Evolutionary conservation across 202 grass and related monocot species (phyloP), one percentile per base, ranked within the genome.

Genomic region (Brachypodium distachyon): DNA sequence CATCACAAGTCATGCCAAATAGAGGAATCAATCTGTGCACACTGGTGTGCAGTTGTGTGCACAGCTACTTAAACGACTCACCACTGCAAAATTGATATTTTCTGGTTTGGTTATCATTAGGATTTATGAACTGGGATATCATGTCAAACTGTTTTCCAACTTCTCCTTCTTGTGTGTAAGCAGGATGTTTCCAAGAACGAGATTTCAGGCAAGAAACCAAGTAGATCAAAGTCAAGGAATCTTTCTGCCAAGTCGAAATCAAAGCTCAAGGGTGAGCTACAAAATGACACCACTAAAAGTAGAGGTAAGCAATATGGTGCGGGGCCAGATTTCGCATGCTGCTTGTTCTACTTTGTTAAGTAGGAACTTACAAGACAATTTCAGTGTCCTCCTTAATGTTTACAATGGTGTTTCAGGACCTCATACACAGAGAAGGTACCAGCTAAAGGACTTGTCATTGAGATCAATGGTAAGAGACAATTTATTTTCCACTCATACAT

Each of bases 111-210:
- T 19, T 72, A 37, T 36, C 7, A 48, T 17, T 72, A 40, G 11
- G 39, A 18, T 6, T 46, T 67, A 46, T 44, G 40, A n/a, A 4
- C 28, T 25, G 22, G 19, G 27, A 29, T 18, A 49, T 54, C 25
- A n/a, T 79, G 31, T 12, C 66, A 29, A 29, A 22, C 50, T 58
- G 33, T 52, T 56, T 74, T 44, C 39, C 61, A 22, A 77, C n/a
- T n/a, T 44, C 51, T 81, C 33, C 39, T 52, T 63, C 55, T 68
- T 39, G 31, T 57, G 4, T 70, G 6, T 77, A 41, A 67, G 17
- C 78, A 93, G 91, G 91, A 90, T 80, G 56, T 85, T 73, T 84
- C 72, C 9, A 81, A 85, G 18, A 26, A 72, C 2, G 61, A 73
- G 41, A 49, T 86, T 67, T 39, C 9, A 0, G 23, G 46, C 38